Percentiles rank a stretch among this genome's conserved stretches.
These are phyloP conservation scores for Asterochloris sp. DNA, from an alignment of 139 green algal species.

Conservation along the genomic window DNA sequence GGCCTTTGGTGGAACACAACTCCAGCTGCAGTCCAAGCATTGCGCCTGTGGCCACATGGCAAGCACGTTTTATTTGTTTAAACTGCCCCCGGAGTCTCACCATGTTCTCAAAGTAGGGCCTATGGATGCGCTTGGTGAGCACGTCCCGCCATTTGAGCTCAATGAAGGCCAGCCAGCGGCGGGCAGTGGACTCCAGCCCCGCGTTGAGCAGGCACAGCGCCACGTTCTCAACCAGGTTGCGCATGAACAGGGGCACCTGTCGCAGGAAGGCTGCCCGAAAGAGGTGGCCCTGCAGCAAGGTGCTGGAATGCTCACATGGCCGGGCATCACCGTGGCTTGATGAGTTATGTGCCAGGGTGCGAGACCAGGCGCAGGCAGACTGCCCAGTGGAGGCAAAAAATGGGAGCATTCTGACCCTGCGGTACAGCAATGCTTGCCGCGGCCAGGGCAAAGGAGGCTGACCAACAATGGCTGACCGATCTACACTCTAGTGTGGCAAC, in stretches of 20 bases:
- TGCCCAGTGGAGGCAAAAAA: neutral
- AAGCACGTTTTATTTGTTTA: too few relatives aligned
- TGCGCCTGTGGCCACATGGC: too few relatives aligned
- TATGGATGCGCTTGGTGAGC: conserved; percentile 57
- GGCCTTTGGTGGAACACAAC: too few relatives aligned
- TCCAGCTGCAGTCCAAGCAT: too few relatives aligned
- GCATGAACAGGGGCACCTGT: conserved; percentile 55
- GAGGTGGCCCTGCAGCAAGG: conserved; percentile 52
- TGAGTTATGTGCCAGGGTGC: neutral
- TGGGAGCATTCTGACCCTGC: too few relatives aligned
- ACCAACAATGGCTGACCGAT: too few relatives aligned
- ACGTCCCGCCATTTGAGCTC: conserved; percentile 49
- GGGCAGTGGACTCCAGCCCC: conserved; percentile 47
- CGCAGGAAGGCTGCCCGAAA: conserved; percentile 68
- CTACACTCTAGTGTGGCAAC: too few relatives aligned
- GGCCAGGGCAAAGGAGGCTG: too few relatives aligned
- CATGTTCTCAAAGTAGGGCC: conserved; percentile 65
- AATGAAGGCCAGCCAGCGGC: conserved; percentile 35
- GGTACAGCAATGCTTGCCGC: too few relatives aligned
- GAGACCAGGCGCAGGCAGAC: neutral
- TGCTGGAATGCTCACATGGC: too few relatives aligned
- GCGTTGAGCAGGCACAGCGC: conserved; percentile 49
- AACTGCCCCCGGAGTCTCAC: conserved; percentile 1
- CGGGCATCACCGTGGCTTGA: neutral
- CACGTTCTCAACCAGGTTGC: conserved; percentile 65